Evolutionary conservation across 768 basidiomycete genomes (phyloP), one percentile per base, ranked within the genome.

Genomic region (Lactarius akahatsu): DNA sequence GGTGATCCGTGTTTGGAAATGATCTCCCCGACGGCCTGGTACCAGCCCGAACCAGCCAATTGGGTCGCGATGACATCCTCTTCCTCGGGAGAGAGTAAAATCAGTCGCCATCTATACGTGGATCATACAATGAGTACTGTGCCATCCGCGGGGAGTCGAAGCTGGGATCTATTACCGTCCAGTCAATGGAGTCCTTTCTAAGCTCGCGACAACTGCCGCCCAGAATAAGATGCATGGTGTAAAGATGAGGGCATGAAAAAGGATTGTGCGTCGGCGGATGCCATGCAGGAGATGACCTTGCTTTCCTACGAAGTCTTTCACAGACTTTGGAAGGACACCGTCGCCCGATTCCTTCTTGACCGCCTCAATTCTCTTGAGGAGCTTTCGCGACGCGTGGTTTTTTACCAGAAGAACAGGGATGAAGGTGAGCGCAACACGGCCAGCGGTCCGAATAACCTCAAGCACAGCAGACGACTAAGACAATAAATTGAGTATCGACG

Each of bases 11-110:
- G 83, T 66, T 83, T 74, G 8, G 88, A 80, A 15, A 98, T 82
- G 55, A 96, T 91, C 45, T 91, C 86, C 43, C 84, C 82, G 23
- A 98, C 90, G 43, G 92, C 89, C 67, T 82, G 80, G 76, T 90
- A 93, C 95, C 95, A 98, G 56, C 92, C 93, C 26, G 85, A 78
- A 18, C 93, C 95, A 23, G 86, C 86, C 11, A 98, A 84, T 72
- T 92, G 89, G 4, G 80, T 76, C n/a, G 93, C 87, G 50, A 98
- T 92, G 36, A 87, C 86, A 61, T 95, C 92, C 74, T 98, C 95
- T 77, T 97, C 95, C 70, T 94, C 91, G 2, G 95, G 94, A 4
- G 93, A 94, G 18, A 97, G 82, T 10, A 96, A 80, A 67, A 97
- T 96, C 71, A 94, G 76, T 61, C 95, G 84, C 89, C 90, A 92